Evolutionary conservation across 2,329 filamentous ascomycete species (phyloP).

Genomic region (Neonectria faginata): DNA sequence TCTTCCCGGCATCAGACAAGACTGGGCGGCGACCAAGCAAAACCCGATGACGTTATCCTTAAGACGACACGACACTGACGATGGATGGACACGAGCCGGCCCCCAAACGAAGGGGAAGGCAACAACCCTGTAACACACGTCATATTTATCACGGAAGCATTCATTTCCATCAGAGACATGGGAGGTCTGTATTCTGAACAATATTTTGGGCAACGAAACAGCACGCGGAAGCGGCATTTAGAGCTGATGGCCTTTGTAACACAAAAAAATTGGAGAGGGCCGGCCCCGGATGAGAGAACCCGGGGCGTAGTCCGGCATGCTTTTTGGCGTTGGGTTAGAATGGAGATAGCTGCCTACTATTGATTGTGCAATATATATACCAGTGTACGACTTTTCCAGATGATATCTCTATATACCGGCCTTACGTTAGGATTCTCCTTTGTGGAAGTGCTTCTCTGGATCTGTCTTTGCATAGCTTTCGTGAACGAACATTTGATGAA

Average conservation of each 20-base stretch:
- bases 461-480: neutral
- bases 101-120: neutral
- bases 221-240: conserved; percentile 34
- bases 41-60: conserved; percentile 17
- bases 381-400: conserved; percentile 25
- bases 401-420: neutral
- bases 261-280: conserved; percentile 33
- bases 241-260: conserved; percentile 32
- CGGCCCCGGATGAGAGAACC: conserved; percentile 19
- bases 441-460: neutral
- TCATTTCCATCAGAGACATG: conserved; percentile 1
- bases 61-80: conserved; percentile 33
- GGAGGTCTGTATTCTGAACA: neutral
- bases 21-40: conserved; percentile 5
- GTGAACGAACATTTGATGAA: neutral
- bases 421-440: neutral
- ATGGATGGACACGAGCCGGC: conserved; percentile 23
- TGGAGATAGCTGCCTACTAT: conserved; percentile 33
- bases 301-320: conserved; percentile 33
- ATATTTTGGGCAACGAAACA: conserved; percentile 24
- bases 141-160: conserved; percentile 10
- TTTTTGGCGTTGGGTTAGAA: conserved; percentile 46
- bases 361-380: conserved; percentile 29
- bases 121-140: conserved; percentile 2
- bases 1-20: conserved; percentile 2